These are phyloP conservation scores for Citropsis articulata DNA, from an alignment of 345 rosid species.

Conservation along the genomic window DNA sequence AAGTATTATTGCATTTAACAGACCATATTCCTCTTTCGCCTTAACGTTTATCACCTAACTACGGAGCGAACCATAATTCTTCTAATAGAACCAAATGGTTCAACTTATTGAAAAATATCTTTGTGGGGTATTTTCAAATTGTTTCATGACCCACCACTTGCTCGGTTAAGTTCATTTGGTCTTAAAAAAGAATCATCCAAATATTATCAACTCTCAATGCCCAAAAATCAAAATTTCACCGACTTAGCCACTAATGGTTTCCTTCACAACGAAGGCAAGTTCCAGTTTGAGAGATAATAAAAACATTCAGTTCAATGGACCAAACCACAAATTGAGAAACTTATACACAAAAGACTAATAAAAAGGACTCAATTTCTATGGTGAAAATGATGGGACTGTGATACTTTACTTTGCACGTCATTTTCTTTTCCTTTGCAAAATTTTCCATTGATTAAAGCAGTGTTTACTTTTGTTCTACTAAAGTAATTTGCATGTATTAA, in stretches of 20 bases:
- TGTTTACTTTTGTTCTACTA: not conserved
- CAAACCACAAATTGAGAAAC: not conserved
- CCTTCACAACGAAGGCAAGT: conserved; percentile 3
- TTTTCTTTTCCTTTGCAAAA: not conserved
- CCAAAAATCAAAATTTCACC: not conserved
- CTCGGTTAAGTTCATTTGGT: not conserved
- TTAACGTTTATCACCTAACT: too few relatives aligned
- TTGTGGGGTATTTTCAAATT: not conserved
- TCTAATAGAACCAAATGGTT: too few relatives aligned
- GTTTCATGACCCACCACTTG: not conserved
- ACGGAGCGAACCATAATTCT: too few relatives aligned
- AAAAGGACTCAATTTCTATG: not conserved
- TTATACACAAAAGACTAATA: not conserved
- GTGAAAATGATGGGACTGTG: not conserved
- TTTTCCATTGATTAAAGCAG: not conserved
- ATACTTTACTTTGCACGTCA: not conserved
- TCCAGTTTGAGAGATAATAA: not conserved
- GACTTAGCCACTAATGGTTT: not conserved
- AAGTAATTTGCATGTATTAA: not conserved
- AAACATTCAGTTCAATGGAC: not conserved
- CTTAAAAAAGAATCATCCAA: not conserved
- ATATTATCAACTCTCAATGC: not conserved
- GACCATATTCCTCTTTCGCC: too few relatives aligned
- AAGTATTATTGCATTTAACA: too few relatives aligned
- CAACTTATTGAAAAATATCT: not conserved